Conservation (phyloP, 805 yeast genomes). For the Wickerhamiella qilinensis region DNA sequence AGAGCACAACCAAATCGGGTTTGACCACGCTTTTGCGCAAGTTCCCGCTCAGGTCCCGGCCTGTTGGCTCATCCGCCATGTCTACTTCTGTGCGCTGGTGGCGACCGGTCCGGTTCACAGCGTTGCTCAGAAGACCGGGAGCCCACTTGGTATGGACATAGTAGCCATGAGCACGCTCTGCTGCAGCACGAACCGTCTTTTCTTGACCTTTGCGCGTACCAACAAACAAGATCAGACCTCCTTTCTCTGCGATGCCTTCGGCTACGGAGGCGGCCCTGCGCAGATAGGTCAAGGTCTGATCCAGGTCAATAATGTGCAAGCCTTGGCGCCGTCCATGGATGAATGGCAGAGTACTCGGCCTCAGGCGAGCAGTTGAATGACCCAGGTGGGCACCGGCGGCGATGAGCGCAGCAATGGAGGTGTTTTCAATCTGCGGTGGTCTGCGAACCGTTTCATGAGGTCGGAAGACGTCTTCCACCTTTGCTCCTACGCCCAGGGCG, state of each 20-base stretch:
- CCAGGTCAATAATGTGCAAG: constrained; percentile 80
- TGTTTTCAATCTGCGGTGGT: constrained; percentile 41
- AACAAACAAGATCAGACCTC: constrained; percentile 71
- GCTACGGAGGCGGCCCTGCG: constrained; percentile 76
- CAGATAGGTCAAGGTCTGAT: constrained; percentile 59
- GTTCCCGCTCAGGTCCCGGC: constrained; percentile 34
- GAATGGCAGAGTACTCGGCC: constrained; percentile 71
- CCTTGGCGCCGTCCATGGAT: constrained; percentile 80
- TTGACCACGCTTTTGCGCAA: constrained; percentile 40
- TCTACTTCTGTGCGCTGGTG: constrained; percentile 65
- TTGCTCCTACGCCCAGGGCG: constrained; percentile 48
- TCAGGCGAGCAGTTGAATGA: constrained; percentile 54
- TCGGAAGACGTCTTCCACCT: constrained; percentile 41
- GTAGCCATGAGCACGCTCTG: constrained; percentile 59
- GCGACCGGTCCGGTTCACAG: constrained; percentile 40
- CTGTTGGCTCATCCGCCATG: constrained; percentile 51
- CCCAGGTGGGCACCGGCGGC: constrained; percentile 95
- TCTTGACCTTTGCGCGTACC: constrained; percentile 74
- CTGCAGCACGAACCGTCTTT: constrained; percentile 62
- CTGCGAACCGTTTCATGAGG: constrained; percentile 50
- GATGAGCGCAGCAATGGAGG: constrained; percentile 53
- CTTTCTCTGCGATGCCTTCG: constrained; percentile 64
- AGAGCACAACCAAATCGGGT: constrained; percentile 75
- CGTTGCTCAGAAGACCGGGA: constrained; percentile 87
- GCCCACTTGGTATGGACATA: constrained; percentile 79